These are phyloP conservation scores for Inga oerstediana DNA, from an alignment of 306 rosid species.

Conservation along the genomic window DNA sequence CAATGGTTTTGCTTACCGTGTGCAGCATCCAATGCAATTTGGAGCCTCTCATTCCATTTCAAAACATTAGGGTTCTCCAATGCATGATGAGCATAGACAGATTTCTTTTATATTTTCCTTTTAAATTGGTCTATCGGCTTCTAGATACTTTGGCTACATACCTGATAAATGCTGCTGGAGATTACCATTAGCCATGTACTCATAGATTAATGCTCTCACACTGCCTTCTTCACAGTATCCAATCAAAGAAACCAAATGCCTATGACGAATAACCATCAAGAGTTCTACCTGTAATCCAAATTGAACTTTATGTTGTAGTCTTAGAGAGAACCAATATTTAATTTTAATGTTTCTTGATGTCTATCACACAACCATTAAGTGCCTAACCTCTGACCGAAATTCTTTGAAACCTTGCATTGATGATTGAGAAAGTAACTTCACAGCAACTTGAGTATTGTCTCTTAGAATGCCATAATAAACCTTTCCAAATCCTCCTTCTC, in stretches of 20 bases:
- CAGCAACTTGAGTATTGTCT: constrained; percentile 35
- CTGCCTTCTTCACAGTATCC: too few relatives aligned
- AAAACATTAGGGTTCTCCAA: too few relatives aligned
- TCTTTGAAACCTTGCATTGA: constrained; percentile 40
- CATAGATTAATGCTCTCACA: too few relatives aligned
- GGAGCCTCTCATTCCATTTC: too few relatives aligned
- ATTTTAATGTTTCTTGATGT: too few relatives aligned
- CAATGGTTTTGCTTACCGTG: background rate
- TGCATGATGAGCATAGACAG: too few relatives aligned
- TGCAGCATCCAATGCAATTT: constrained; percentile 14
- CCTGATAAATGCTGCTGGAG: too few relatives aligned
- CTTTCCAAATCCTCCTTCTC: constrained; percentile 51
- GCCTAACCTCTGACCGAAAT: constrained; percentile 34
- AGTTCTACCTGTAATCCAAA: constrained; percentile 31
- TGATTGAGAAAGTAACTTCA: constrained; percentile 37
- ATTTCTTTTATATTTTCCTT: too few relatives aligned
- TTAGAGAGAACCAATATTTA: background rate
- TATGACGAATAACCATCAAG: constrained; percentile 34
- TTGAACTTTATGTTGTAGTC: background rate
- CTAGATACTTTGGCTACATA: too few relatives aligned
- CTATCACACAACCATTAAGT: background rate
- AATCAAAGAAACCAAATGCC: constrained; percentile 35
- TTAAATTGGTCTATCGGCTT: too few relatives aligned
- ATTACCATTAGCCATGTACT: too few relatives aligned
- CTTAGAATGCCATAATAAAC: constrained; percentile 33